Evolutionary conservation across 2,329 filamentous ascomycete genomes (phyloP), one percentile per base, ranked within the genome.

Genomic region (Exophiala sp.): DNA sequence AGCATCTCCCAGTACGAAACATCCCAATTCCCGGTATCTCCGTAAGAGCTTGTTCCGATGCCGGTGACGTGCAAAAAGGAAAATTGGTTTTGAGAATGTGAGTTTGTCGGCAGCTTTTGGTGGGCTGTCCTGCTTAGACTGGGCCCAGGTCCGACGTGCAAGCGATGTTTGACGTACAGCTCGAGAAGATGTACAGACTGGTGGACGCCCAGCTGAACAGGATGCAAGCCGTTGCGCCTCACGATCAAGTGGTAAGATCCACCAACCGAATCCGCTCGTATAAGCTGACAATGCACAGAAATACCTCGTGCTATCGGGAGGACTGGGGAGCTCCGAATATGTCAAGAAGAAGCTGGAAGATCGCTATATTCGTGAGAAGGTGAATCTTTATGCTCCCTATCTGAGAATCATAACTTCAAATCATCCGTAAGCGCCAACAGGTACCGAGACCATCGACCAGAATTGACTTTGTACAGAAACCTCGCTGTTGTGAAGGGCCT

Each of bases 401-500:
- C 62, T 70, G 56, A 61, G 64, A 6, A 57, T 71, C 20, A 58
- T 69, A 3, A 57, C 64, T 14, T 67, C 66, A 8, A 65, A 66
- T 51, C 68, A 71, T 48, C 69, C 68, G 45, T 47, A 39, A 38
- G 45, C 5, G 24, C 24, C 24, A 29, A 29, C 24, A 29, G 5
- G 24, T 8, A 29, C 24, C 7, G 24, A 8, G 24, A 29, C 5
- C 5, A 29, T 29, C 2, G 7, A 29, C 24, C 2, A 29, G 24
- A 8, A 29, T 1, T 29, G 24, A 29, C 24, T 29, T n/a, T 20
- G 11, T 9, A 14, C 45, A 47, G 45, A 63, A 66, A 67, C 44
- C 63, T 69, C 16, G 62, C 62, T 2, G 68, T 70, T 3, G 67
- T 68, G 3, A 65, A 68, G 45, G 69, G 69, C 7, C 42, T 71